Conservation (phyloP, 495 filamentous ascomycete species). For the Hyaloscypha hepaticicola region DNA sequence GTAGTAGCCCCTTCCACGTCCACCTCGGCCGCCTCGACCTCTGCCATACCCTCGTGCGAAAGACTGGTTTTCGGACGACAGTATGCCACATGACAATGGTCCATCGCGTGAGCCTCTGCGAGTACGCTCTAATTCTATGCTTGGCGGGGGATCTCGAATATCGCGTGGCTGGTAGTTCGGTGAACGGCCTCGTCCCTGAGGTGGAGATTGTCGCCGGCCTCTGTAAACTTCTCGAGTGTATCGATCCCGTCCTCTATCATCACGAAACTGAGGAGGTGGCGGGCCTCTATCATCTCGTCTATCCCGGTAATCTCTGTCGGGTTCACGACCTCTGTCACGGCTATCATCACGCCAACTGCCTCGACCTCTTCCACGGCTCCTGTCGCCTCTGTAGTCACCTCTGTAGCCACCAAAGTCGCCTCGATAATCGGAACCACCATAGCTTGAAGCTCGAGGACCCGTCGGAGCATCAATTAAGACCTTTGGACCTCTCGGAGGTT, state of each 20-base stretch:
- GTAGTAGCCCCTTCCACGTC: slow-evolving; percentile 46
- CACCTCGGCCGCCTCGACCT: slow-evolving; percentile 28
- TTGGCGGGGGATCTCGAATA: slow-evolving; percentile 35
- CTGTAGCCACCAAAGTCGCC: slow-evolving; percentile 34
- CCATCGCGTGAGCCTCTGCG: slow-evolving; percentile 55
- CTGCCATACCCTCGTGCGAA: slow-evolving; percentile 54
- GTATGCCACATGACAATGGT: slow-evolving; percentile 66
- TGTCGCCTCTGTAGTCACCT: slow-evolving; percentile 46
- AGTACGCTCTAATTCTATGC: slow-evolving; percentile 49
- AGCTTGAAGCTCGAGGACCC: slow-evolving; percentile 48
- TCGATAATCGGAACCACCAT: slow-evolving; percentile 22
- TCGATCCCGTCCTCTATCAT: slow-evolving; percentile 44
- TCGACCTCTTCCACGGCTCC: slow-evolving; percentile 45
- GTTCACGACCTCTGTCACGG: slow-evolving; percentile 58
- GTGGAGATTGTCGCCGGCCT: slow-evolving; percentile 44
- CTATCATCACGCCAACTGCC: slow-evolving; percentile 59
- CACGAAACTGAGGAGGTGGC: slow-evolving; percentile 36
- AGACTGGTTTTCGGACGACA: slow-evolving; percentile 52
- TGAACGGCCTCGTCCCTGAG: slow-evolving; percentile 42
- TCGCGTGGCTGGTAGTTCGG: slow-evolving; percentile 47
- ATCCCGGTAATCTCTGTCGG: slow-evolving; percentile 53
- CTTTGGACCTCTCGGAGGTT: slow-evolving; percentile 71
- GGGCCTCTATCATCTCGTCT: slow-evolving; percentile 38
- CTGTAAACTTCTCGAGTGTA: slow-evolving; percentile 43
- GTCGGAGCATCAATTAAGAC: slow-evolving; percentile 61